Evolutionary conservation across 108 stramenopile genomes (phyloP).

Genomic region (Tribonema minus): DNA sequence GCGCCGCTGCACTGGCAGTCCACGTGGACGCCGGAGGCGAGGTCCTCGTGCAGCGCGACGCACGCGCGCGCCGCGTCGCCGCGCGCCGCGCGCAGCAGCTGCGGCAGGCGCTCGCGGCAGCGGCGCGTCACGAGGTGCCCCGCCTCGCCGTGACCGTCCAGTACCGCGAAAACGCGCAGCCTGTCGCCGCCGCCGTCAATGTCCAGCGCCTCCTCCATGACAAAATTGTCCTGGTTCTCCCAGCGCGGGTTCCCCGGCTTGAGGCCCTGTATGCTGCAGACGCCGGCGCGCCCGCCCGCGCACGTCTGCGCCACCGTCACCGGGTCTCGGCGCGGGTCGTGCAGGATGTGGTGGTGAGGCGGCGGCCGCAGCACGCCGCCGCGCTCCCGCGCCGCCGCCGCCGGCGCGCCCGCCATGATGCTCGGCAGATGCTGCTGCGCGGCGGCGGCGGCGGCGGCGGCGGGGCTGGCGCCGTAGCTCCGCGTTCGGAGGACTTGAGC

Average conservation of each 20-base stretch:
- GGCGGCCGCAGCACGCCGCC: no score
- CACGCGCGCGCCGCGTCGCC: slow-evolving; percentile 6
- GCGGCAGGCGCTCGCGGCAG: slow-evolving; percentile 23
- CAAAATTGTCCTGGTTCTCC: slow-evolving; percentile 59
- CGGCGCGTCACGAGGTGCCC: slow-evolving; percentile 42
- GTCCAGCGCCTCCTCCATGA: slow-evolving; percentile 28
- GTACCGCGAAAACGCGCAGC: slow-evolving; percentile 35
- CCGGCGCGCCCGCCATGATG: no score
- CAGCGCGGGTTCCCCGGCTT: slow-evolving; percentile 57
- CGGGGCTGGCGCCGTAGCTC: no score
- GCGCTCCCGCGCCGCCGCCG: no score
- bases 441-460: no score
- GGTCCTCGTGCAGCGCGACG: slow-evolving; percentile 24
- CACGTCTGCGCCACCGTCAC: no score
- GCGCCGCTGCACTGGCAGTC: slow-evolving; percentile 48
- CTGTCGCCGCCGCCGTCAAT: background rate
- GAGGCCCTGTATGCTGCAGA: no score
- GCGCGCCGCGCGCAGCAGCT: slow-evolving; percentile 3
- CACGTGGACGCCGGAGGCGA: slow-evolving; percentile 16
- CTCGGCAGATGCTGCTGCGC: no score
- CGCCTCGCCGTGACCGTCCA: slow-evolving; percentile 61
- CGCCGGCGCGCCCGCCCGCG: no score
- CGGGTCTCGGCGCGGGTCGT: no score
- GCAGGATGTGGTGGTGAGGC: no score
- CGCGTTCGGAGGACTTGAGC: no score